Base-by-base conservation (phyloP, 805 yeast genomes). In the Yamadazyma olivae region DNA sequence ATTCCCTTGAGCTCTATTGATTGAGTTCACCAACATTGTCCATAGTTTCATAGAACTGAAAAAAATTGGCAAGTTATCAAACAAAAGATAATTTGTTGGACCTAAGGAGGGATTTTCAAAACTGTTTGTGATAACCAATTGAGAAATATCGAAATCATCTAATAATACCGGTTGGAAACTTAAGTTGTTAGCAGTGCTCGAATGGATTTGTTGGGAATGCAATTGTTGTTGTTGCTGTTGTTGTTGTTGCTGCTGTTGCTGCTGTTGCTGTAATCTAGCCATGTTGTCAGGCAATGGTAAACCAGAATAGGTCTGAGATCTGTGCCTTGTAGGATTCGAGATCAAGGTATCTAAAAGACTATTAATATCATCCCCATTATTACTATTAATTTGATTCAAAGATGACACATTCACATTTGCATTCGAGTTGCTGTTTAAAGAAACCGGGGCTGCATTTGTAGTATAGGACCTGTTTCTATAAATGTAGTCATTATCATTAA, bases 61-160 rank as follows among this genome's bases (percentile, higher is more conserved):
- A 3, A 88, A 72, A 28, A 79, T 71, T 9, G 97, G 97, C 34
- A 91, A 71, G 52, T 90, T 88, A 30, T 89, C 85, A 36, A 93
- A 68, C 45, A 90, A 71, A 30, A 91, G 67, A 9, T 87, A 79
- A 46, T 83, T 77, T 1, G 95, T 80, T 13, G 95, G 95, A 13
- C 84, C 79, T 46, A 87, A 54, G 30, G 78, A 66, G 3, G 85
- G 71, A 51, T 83, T 87, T 36, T 81, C 83, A 48, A 79, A 78
- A 27, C 84, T 77, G 2, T 90, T 79, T n/a, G 83, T 81, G 63
- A 83, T 70, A 27, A 75, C 70, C 27, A 82, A 62, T 24, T 72
- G 65, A 19, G 74, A 60, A 38, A 82, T 78, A 44, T 82, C 82
- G 27, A 78, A 61, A 40, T 81, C 79, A 51, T 84, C 90, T 57